These are phyloP conservation scores for Mycena venus DNA, from an alignment of 768 basidiomycete species.

Conservation along the genomic window DNA sequence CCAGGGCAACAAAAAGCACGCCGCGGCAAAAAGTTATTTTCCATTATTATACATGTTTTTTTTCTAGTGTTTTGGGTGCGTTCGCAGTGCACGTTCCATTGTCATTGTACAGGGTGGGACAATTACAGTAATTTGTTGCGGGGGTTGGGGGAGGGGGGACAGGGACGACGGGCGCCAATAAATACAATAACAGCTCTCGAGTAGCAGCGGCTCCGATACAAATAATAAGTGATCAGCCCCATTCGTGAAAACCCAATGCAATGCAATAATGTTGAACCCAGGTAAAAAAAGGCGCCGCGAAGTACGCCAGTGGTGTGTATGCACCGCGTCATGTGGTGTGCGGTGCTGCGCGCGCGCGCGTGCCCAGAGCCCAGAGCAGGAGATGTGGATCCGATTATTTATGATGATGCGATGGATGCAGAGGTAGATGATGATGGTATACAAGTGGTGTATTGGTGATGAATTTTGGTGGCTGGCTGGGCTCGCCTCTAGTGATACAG, in stretches of 20 bases:
- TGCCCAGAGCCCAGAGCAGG: slow-evolving; percentile 16
- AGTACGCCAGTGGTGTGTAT: background rate
- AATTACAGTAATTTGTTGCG: slow-evolving; percentile 32
- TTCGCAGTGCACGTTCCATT: background rate
- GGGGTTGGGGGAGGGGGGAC: background rate
- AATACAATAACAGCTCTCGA: slow-evolving; percentile 17
- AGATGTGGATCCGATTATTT: background rate
- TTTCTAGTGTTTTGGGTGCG: too few relatives aligned
- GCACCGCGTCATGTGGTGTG: too few relatives aligned
- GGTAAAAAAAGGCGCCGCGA: slow-evolving; percentile 9
- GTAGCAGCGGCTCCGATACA: slow-evolving; percentile 1
- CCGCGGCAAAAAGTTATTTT: background rate
- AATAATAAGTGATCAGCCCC: slow-evolving; percentile 15
- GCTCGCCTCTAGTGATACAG: slow-evolving; percentile 37
- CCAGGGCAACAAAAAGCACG: background rate
- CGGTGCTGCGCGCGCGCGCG: slow-evolving; percentile 11
- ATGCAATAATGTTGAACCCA: slow-evolving; percentile 7
- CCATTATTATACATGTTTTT: too few relatives aligned
- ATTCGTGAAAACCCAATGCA: slow-evolving; percentile 20
- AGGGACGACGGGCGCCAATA: slow-evolving; percentile 8
- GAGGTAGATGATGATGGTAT: slow-evolving; percentile 23
- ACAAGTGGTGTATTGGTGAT: slow-evolving; percentile 23
- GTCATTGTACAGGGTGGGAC: slow-evolving; percentile 24
- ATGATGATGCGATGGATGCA: slow-evolving; percentile 22
- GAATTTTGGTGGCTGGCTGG: slow-evolving; percentile 18